phyloP scores from a whole-genome alignment of 164 flowering plant species.

The Santalum album region DNA sequence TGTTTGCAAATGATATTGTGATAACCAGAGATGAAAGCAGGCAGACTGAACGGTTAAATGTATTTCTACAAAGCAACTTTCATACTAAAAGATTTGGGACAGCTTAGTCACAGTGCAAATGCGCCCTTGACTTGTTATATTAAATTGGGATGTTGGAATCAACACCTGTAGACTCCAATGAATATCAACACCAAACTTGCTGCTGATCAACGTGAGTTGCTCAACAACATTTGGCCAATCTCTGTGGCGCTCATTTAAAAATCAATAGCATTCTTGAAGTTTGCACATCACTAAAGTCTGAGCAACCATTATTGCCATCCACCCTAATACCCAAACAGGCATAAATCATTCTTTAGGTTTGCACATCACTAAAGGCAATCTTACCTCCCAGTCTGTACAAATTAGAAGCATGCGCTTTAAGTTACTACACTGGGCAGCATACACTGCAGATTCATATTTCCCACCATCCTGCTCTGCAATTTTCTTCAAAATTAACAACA shows the following conservation, averaged over 20 bases:
- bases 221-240: too few species aligned
- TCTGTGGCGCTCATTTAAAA: neutral
- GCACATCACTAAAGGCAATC: neutral
- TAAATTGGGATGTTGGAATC: too few species aligned
- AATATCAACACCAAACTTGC: too few species aligned
- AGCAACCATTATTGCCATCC: neutral
- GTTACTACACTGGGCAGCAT: constrained; percentile 82
- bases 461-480: constrained; percentile 80
- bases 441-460: constrained; percentile 80
- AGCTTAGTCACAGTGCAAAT: too few species aligned
- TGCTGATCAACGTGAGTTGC: too few species aligned
- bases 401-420: constrained; percentile 77
- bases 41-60: too few species aligned
- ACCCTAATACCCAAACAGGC: neutral
- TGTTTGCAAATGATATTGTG: too few species aligned
- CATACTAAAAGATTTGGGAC: too few species aligned
- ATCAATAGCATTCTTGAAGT: neutral
- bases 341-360: neutral
- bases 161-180: too few species aligned
- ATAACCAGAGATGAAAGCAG: too few species aligned
- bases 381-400: constrained; percentile 96
- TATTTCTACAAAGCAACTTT: too few species aligned
- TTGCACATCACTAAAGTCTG: neutral
- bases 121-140: too few species aligned
- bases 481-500: constrained; percentile 40